These are phyloP conservation scores for Musa acuminata DNA, from an alignment of 176 grass and related monocot genomes.

Conservation along the genomic window DNA sequence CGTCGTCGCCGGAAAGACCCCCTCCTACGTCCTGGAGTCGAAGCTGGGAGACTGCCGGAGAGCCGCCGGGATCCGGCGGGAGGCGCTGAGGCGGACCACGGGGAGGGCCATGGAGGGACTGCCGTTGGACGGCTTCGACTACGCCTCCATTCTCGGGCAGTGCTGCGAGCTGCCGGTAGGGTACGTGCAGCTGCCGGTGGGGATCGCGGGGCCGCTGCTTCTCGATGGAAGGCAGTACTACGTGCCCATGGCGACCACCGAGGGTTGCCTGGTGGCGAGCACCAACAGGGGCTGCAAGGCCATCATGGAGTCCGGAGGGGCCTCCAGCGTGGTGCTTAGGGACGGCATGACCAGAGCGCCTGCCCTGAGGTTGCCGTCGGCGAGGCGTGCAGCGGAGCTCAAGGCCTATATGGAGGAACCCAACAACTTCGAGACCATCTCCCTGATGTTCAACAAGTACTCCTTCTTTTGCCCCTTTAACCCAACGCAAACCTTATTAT, in stretches of 20 bases:
- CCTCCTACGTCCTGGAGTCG: constrained; percentile 7
- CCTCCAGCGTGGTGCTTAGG: not conserved
- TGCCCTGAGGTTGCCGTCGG: constrained; percentile 1
- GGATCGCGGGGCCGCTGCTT: constrained; percentile 1
- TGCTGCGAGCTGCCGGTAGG: constrained; percentile 14
- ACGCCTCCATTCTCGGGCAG: constrained; percentile 4
- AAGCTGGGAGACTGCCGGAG: constrained; percentile 10
- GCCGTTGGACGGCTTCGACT: constrained; percentile 12
- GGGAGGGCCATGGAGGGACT: constrained; percentile 5
- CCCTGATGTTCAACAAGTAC: constrained; percentile 17
- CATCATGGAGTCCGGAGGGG: not conserved
- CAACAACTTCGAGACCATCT: not conserved
- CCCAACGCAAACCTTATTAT: not conserved
- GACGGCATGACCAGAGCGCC: constrained; percentile 22
- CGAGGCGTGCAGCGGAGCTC: constrained; percentile 4
- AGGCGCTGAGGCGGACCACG: constrained; percentile 4
- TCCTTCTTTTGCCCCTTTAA: not conserved
- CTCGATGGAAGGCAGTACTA: constrained; percentile 9
- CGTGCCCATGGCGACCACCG: constrained; percentile 17
- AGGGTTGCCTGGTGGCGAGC: constrained; percentile 15
- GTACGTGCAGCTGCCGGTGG: constrained; percentile 18
- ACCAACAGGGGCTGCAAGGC: constrained; percentile 19
- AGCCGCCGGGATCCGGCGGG: constrained; percentile 12
- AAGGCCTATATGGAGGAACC: constrained; percentile 12
- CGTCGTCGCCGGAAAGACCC: constrained; percentile 5